Evolutionary conservation across 495 filamentous ascomycete species (phyloP).

Genomic region (Neurospora sp.): DNA sequence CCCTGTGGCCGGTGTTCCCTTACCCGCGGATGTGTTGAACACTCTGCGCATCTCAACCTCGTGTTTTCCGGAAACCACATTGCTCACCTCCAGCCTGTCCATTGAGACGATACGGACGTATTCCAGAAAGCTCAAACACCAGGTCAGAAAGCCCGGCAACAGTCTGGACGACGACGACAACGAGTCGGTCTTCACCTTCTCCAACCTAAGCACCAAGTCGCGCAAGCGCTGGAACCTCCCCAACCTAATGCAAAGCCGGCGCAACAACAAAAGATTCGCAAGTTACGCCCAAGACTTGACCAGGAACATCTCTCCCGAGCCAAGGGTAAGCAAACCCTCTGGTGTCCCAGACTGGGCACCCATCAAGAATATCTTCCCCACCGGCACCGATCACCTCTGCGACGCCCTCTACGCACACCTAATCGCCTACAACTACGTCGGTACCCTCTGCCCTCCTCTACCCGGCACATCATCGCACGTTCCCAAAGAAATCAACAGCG

Average conservation of each 20-base stretch:
- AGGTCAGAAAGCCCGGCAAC: not conserved
- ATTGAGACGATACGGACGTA: conserved; percentile 38
- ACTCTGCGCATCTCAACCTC: conserved; percentile 28
- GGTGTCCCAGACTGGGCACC: conserved; percentile 28
- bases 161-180: conserved; percentile 2
- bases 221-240: conserved; percentile 16
- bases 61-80: conserved; percentile 39
- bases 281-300: not conserved
- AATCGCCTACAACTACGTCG: conserved; percentile 52
- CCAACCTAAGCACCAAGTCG: not conserved
- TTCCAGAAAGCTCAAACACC: conserved; percentile 30
- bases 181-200: conserved; percentile 11
- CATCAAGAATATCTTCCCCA: conserved; percentile 49
- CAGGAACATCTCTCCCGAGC: not conserved
- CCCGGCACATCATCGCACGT: not conserved
- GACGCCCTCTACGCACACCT: conserved; percentile 56
- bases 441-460: conserved; percentile 27
- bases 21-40: conserved; percentile 32
- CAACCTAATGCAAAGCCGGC: conserved; percentile 8
- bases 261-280: conserved; percentile 3
- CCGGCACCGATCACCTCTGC: conserved; percentile 43
- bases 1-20: conserved; percentile 18
- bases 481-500: not conserved
- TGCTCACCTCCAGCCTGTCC: conserved; percentile 32
- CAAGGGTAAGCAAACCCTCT: not conserved